Conservation (phyloP, 2,329 filamentous ascomycete species). For the Verticillium nonalfalfae region DNA sequence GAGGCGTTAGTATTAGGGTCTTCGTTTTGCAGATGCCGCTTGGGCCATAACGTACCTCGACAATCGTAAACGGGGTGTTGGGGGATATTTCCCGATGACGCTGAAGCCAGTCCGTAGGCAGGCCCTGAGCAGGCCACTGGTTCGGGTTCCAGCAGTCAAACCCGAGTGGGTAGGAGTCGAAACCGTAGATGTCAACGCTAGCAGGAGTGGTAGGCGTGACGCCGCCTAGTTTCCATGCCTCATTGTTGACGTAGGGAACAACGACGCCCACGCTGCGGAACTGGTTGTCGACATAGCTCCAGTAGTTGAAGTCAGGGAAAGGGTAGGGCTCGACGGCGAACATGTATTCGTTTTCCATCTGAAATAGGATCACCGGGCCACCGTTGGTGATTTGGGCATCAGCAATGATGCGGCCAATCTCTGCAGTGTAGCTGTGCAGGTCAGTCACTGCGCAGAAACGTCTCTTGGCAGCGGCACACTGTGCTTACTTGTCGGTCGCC, state of each 20-base stretch:
- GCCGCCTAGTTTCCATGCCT: slow-evolving; percentile 38
- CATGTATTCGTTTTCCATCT: slow-evolving; percentile 64
- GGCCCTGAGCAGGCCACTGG: slow-evolving; percentile 48
- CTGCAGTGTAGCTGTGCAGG: slow-evolving; percentile 41
- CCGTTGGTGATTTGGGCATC: slow-evolving; percentile 69
- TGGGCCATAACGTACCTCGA: slow-evolving; percentile 32
- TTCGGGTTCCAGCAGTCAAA: slow-evolving; percentile 39
- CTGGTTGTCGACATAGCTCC: slow-evolving; percentile 60
- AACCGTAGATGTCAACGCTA: slow-evolving; percentile 36
- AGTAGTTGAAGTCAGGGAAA: slow-evolving; percentile 60
- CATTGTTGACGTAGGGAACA: slow-evolving; percentile 65
- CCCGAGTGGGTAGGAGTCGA: slow-evolving; percentile 38
- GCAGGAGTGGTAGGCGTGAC: slow-evolving; percentile 12
- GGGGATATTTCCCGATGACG: slow-evolving; percentile 57
- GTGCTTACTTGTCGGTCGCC: slow-evolving; percentile 50
- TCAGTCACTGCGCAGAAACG: neutral
- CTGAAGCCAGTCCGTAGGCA: slow-evolving; percentile 52
- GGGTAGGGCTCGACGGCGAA: slow-evolving; percentile 24
- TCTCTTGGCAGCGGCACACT: neutral
- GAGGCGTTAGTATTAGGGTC: slow-evolving; percentile 16
- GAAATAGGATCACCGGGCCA: slow-evolving; percentile 63
- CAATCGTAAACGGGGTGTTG: slow-evolving; percentile 56
- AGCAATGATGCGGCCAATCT: slow-evolving; percentile 55
- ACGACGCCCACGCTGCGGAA: slow-evolving; percentile 57
- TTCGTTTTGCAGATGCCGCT: neutral